These are phyloP conservation scores for Trametes meyenii DNA, from an alignment of 768 basidiomycete species.

Conservation along the genomic window DNA sequence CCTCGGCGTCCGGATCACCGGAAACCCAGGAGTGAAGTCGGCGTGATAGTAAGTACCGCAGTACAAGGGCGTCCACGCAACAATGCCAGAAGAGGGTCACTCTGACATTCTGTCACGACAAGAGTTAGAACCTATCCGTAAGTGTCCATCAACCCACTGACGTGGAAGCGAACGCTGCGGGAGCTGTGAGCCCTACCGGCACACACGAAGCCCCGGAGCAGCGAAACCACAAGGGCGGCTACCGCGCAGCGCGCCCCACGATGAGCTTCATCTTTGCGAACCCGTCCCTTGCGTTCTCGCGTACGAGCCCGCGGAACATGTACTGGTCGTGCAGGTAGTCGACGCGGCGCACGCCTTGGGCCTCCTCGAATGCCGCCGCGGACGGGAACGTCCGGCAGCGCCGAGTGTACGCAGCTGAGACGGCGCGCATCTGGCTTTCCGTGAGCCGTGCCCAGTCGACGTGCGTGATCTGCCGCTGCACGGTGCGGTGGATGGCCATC, in stretches of 20 bases:
- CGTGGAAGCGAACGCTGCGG: no score
- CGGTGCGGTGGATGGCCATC: slow-evolving; percentile 47
- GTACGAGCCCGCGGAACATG: slow-evolving; percentile 42
- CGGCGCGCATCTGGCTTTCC: slow-evolving; percentile 32
- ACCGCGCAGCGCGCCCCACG: slow-evolving; percentile 18
- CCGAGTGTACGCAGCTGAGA: slow-evolving; percentile 42
- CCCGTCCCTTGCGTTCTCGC: slow-evolving; percentile 26
- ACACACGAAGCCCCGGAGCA: not conserved
- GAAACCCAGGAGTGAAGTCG: no score
- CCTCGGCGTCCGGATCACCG: no score
- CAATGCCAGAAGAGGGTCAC: no score
- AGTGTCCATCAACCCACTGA: no score
- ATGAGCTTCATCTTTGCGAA: slow-evolving; percentile 30
- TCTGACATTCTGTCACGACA: no score
- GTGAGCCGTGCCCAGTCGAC: slow-evolving; percentile 39
- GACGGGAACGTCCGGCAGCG: slow-evolving; percentile 37
- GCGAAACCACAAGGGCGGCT: not conserved
- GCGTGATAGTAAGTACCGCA: no score
- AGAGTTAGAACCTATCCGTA: no score
- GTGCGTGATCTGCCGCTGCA: slow-evolving; percentile 44
- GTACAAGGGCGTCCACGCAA: no score
- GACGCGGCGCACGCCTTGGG: slow-evolving; percentile 42
- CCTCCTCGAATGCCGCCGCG: slow-evolving; percentile 36
- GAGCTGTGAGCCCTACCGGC: no score
- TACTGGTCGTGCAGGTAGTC: slow-evolving; percentile 42